phyloP scores from a whole-genome alignment of 768 basidiomycete genomes.

The Glaciozyma antarctica region DNA sequence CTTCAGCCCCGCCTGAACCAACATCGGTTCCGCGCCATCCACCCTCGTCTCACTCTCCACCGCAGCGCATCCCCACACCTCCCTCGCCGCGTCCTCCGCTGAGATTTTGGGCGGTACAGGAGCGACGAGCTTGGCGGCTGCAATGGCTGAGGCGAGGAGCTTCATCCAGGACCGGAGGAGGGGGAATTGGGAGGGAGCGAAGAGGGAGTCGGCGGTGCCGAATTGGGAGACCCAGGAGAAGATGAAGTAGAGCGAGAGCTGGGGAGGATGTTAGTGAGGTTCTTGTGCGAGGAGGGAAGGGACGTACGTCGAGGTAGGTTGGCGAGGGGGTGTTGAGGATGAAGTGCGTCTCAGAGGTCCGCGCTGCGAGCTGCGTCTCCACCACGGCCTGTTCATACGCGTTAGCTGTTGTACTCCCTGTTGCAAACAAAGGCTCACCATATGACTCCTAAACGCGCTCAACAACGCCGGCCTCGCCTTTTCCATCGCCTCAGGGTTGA shows the following conservation, averaged over 20 bases:
- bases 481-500: constrained; percentile 38
- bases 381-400: constrained; percentile 40
- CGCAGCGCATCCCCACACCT: background rate
- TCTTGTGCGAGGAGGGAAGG: too few species aligned
- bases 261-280: too few species aligned
- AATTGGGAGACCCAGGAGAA: constrained; percentile 46
- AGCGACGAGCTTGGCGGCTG: background rate
- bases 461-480: background rate
- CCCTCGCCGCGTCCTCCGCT: background rate
- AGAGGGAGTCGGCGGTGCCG: constrained; percentile 7
- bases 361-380: constrained; percentile 48
- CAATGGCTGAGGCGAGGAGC: background rate
- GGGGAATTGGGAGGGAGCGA: constrained; percentile 42
- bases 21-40: background rate
- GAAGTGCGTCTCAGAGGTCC: constrained; percentile 45
- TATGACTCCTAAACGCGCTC: background rate
- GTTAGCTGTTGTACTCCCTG: background rate
- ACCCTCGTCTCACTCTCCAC: background rate
- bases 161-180: background rate
- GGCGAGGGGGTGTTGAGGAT: constrained; percentile 45
- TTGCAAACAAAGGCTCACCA: background rate
- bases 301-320: constrained; percentile 33
- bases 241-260: constrained; percentile 47
- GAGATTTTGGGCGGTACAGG: background rate
- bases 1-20: constrained; percentile 24